Conservation (phyloP, 805 yeast species). For the Ogataea methanolica region DNA sequence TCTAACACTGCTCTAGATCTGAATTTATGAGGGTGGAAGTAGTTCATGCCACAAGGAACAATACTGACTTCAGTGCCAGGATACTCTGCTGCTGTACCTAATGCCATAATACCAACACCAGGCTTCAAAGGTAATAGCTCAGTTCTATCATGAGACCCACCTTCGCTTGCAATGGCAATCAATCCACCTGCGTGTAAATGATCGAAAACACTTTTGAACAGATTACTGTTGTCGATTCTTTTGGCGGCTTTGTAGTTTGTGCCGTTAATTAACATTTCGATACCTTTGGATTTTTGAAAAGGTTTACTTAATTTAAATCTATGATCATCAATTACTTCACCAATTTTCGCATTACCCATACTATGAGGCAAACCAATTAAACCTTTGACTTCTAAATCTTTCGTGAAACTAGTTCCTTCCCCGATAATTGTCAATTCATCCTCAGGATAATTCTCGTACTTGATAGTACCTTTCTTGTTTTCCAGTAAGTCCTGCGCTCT, state of each 20-base stretch:
- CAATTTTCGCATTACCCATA: conserved; percentile 70
- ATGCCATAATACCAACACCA: conserved; percentile 96
- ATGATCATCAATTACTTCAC: conserved; percentile 65
- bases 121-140: conserved; percentile 90
- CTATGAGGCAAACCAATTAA: conserved; percentile 74
- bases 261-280: conserved; percentile 43
- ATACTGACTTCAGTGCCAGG: conserved; percentile 72
- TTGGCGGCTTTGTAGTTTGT: conserved; percentile 65
- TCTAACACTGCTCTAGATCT: conserved; percentile 94
- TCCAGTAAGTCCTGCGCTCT: conserved; percentile 82
- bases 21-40: conserved; percentile 92
- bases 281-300: conserved; percentile 50
- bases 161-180: conserved; percentile 94
- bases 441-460: conserved; percentile 38
- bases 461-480: conserved; percentile 56
- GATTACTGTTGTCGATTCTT: conserved; percentile 75
- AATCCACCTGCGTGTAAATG: conserved; percentile 69
- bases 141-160: conserved; percentile 97
- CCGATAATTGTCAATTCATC: conserved; percentile 64
- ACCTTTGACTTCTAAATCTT: conserved; percentile 61
- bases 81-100: conserved; percentile 75
- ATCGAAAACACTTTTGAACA: conserved; percentile 76
- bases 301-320: conserved; percentile 64
- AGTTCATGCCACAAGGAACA: conserved; percentile 96
- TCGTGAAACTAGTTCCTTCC: conserved; percentile 58